These are phyloP conservation scores for Capillidium rhysosporum DNA, from an alignment of 371 early-diverging fungal species.

Conservation along the genomic window DNA sequence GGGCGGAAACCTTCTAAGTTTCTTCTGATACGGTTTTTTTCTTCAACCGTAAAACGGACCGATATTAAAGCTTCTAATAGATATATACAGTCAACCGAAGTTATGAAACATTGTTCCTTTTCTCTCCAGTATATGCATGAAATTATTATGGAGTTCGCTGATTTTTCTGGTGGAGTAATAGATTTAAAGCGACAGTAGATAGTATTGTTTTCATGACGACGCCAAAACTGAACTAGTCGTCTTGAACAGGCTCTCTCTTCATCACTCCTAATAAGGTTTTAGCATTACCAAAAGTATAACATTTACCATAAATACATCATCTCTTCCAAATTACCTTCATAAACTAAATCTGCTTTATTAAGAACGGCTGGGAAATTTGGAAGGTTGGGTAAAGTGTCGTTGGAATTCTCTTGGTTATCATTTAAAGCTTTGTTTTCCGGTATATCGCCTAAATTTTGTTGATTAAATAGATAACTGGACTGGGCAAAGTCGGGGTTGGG, in stretches of 20 bases:
- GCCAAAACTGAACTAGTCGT: conserved; percentile 53
- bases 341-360: conserved; percentile 37
- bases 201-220: conserved; percentile 33
- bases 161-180: conserved; percentile 25
- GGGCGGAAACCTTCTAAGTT: conserved; percentile 68
- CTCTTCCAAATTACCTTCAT: conserved; percentile 35
- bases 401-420: too few relatives aligned
- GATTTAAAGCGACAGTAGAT: conserved; percentile 38
- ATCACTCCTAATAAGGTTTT: conserved; percentile 13
- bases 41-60: conserved; percentile 56
- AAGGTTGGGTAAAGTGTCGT: too few relatives aligned
- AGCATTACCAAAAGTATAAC: not conserved
- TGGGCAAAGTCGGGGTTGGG: too few relatives aligned
- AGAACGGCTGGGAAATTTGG: conserved; percentile 17
- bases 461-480: too few relatives aligned
- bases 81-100: conserved; percentile 61
- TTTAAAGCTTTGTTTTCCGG: too few relatives aligned
- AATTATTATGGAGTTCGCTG: conserved; percentile 38
- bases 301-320: conserved; percentile 29
- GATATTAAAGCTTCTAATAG: conserved; percentile 50
- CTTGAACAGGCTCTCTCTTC: conserved; percentile 41
- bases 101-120: conserved; percentile 49
- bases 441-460: too few relatives aligned
- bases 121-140: conserved; percentile 71
- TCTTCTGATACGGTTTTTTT: conserved; percentile 68